Percentiles rank a stretch among this genome's conserved stretches.
Conservation (phyloP, 2,329 filamentous ascomycete genomes). For the Clonostachys sp. region DNA sequence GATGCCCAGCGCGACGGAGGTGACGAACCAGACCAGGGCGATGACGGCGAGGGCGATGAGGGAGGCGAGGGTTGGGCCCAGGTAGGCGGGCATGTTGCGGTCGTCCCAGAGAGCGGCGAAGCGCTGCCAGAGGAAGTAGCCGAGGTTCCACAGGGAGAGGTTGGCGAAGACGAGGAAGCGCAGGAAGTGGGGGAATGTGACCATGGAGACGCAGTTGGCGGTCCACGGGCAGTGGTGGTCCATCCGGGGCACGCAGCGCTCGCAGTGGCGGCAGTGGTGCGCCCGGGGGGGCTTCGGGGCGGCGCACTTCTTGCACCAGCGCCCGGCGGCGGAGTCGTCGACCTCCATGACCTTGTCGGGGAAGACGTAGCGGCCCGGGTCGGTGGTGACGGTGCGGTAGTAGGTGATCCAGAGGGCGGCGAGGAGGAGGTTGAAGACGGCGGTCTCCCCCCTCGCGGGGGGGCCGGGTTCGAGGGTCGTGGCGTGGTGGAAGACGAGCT, state of each 20-base stretch:
- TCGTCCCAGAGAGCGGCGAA: constrained; percentile 56
- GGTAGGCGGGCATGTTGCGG: constrained; percentile 67
- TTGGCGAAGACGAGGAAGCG: constrained; percentile 73
- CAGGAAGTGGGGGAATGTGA: constrained; percentile 77
- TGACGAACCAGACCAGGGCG: constrained; percentile 50
- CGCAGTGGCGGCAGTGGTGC: constrained; percentile 77
- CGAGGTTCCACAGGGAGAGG: constrained; percentile 57
- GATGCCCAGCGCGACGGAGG: constrained; percentile 57
- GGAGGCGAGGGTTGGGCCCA: constrained; percentile 59
- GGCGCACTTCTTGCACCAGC: constrained; percentile 75
- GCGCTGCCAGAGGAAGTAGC: constrained; percentile 55
- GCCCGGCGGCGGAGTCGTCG: constrained; percentile 41
- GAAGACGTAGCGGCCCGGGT: constrained; percentile 52
- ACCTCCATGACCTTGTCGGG: constrained; percentile 24
- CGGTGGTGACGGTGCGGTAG: constrained; percentile 51
- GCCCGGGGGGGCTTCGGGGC: constrained; percentile 71
- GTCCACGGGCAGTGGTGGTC: constrained; percentile 89
- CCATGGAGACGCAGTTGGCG: constrained; percentile 75
- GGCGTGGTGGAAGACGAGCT: constrained; percentile 59
- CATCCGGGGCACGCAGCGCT: constrained; percentile 74
- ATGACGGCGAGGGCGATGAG: constrained; percentile 60
- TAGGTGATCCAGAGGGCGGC: constrained; percentile 66
- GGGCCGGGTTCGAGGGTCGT: constrained; percentile 57
- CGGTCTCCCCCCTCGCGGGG: constrained; percentile 48
- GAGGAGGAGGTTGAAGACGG: constrained; percentile 64